Evolutionary conservation across 768 basidiomycete genomes (phyloP), one percentile per base, ranked within the genome.

Genomic region (Psilocybe sp.): DNA sequence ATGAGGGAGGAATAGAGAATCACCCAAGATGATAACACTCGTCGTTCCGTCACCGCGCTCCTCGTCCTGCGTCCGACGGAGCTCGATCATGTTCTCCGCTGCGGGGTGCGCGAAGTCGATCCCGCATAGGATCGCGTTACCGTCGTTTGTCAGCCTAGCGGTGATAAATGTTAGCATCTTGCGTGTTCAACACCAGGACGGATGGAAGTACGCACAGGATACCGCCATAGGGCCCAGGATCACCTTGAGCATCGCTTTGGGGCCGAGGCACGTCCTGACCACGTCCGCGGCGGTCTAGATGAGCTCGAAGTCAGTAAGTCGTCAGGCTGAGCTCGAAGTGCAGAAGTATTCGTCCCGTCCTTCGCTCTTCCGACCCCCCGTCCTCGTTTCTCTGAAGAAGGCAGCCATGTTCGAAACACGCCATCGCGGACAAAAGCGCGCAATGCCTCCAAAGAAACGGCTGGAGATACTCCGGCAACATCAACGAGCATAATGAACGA

Each of bases 171-270:
- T n/a, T n/a, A n/a, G n/a, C n/a, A n/a, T n/a, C n/a, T n/a, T n/a
- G n/a, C n/a, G n/a, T n/a, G n/a, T n/a, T n/a, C n/a, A n/a, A 20
- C 20, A 47, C 42, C 16, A 4, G 35, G 45, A 13, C 41, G 37
- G 49, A 20, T 15, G n/a, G n/a, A n/a, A n/a, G n/a, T n/a, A n/a
- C n/a, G 47, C 50, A 96, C 96, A 98, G 64, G 60, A 99, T 98
- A 47, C 97, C 97, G 46, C 97, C 97, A 99, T 98, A 1, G 95
- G 95, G 73, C 98, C 96, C 39, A 98, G 72, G 59, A 98, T 97
- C 97, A 99, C 98, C 78, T 98, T 99, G 46, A 98, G 75, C 97
- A 98, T 98, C 37, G 97, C 86, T 64, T 97, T 96, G 1, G 96
- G 96, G 1, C 95, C 97, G 33, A 98, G 69, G 80, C 97, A 98